Base-by-base conservation (phyloP, 2,329 filamentous ascomycete genomes). In the Microsporum canis region DNA sequence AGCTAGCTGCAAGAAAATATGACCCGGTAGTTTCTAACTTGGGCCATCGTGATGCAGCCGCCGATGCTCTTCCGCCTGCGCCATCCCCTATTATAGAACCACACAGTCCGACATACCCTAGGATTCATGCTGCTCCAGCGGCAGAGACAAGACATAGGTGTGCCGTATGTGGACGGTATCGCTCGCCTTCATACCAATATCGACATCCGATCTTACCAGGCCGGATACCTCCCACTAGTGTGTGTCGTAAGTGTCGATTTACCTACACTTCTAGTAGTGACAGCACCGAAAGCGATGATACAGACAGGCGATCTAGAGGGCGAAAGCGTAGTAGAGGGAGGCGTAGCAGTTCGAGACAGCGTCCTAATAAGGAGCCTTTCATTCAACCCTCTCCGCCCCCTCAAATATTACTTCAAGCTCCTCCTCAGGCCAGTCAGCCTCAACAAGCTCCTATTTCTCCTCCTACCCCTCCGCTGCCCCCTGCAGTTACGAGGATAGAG, bases 221-320 rank as follows among this genome's bases (percentile, higher is more conserved):
- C 12, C 58, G 55, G 36, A 6, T 33, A 5, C 39, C 60, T 4
- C 31, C 43, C 10, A 12, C 57, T 31, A 38, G 39, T 33, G 62
- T 63, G 29, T 65, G 63, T 29, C 61, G 56, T 10, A 63, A 61
- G 34, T 65, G 62, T 34, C 45, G 51, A 23, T 31, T 58, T n/a
- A 41, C 53, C 3, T 27, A 51, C 5, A 63, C 59, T 29, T 63
- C 63, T 6, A 63, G 60, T 14, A 49, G 62, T 14, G 60, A 60
- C 4, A 62, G 59, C 34, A 58, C 60, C 27, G 55, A 57, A 7
- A 57, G 34, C 12, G 34, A 55, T 7, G 51, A 36, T 0, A 12
- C 10, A 7, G 31, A 36, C 5, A 36, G 51, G 31, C 51, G 33
- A 36, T n/a, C 33, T 6, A 55, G 51, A 55, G 51, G 33, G 14